Percentiles rank a stretch among this genome's conserved stretches.
phyloP scores from a whole-genome alignment of 345 rosid genomes.

The Sonneratia caseolaris region DNA sequence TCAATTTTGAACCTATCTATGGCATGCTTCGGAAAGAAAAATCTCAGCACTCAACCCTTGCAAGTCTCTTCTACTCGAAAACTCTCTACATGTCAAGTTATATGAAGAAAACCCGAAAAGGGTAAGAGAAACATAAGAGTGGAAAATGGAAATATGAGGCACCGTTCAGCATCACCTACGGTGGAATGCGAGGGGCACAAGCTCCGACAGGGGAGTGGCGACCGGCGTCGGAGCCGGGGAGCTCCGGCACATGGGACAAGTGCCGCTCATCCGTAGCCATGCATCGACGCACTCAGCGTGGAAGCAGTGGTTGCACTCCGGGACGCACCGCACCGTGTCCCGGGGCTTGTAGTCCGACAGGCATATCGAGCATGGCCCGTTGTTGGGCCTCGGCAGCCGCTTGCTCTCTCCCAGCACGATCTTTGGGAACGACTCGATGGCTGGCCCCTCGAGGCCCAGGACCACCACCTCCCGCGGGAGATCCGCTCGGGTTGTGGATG shows the following conservation, averaged over 20 bases:
- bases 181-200: slow-evolving; percentile 38
- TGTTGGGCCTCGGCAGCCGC: slow-evolving; percentile 45
- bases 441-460: slow-evolving; percentile 31
- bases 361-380: slow-evolving; percentile 62
- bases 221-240: slow-evolving; percentile 41
- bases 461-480: slow-evolving; percentile 6
- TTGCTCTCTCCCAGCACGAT: slow-evolving; percentile 52
- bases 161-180: slow-evolving; percentile 27
- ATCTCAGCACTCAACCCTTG: no score
- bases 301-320: slow-evolving; percentile 68
- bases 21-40: no score
- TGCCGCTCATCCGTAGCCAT: slow-evolving; percentile 56
- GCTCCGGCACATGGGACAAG: slow-evolving; percentile 69
- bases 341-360: slow-evolving; percentile 42
- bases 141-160: no score
- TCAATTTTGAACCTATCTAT: no score
- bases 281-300: slow-evolving; percentile 60
- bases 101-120: no score
- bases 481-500: not conserved
- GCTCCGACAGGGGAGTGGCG: slow-evolving; percentile 52
- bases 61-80: no score
- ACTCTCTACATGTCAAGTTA: no score
- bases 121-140: no score
- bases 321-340: slow-evolving; percentile 44
- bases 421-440: slow-evolving; percentile 44